Evolutionary conservation across 441 rosid genomes (phyloP), one percentile per base, ranked within the genome.

Genomic region (Gossypium armourianum): DNA sequence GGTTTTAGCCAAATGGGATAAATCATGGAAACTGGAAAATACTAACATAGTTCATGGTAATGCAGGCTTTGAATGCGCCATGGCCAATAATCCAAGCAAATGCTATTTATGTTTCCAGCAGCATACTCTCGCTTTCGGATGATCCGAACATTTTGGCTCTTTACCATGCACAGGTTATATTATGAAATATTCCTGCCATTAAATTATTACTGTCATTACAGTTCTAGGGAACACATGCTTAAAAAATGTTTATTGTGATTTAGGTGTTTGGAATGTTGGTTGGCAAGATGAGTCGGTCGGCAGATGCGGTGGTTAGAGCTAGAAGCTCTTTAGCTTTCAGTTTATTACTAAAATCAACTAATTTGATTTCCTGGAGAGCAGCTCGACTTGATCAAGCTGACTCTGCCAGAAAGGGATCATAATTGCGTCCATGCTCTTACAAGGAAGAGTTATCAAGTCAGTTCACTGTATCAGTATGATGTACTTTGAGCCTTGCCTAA

Each of bases 51-150:
- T 49, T 24, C 58, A 61, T 36, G 68, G 69, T 72, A 68, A 45
- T 78, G 82, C 91, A 94, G 97, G 96, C 94, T 69, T 89, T 90
- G 71, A 97, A 94, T 74, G 96, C 99, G n/a, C 91, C 93, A 12
- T 92, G 96, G 97, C 90, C 99, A 10, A 79, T 87, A 72, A 83
- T 94, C 79, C 97, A 94, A 80, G 98, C 97, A 16, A 91, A 94
- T 83, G 97, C 99, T 19, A 83, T 94, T 68, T 87, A 90, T 81
- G 83, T 94, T 68, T 86, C 93, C 71, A 82, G 96, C 84, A 86
- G 92, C 86, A 75, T 92, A 64, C 83, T 94, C 52, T 86, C 97
- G 61, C 81, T 94, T 56, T 87, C 90, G 69, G 97, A 90, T 69
- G 97, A 91, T 81, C 97, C 86, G 13, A 90, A 81, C 72, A 79